Evolutionary conservation across 2,329 filamentous ascomycete species (phyloP).

Genomic region (Cercospora brassicicola): DNA sequence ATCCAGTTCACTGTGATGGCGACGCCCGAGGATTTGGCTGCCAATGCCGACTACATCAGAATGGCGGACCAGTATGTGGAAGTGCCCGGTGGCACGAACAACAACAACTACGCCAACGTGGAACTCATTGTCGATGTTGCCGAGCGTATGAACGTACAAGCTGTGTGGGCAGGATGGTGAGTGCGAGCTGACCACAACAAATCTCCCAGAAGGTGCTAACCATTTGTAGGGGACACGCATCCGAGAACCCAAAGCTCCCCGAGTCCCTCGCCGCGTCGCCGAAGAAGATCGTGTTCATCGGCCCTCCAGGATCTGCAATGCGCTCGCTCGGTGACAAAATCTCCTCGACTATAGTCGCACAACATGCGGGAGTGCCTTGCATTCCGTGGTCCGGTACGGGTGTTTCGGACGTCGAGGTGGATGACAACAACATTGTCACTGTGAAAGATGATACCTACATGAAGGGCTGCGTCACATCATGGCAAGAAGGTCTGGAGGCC

Average conservation of each 20-base stretch:
- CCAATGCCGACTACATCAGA: constrained; percentile 98
- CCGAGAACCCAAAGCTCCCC: constrained; percentile 95
- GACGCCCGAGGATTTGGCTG: constrained; percentile 93
- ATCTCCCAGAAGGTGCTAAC: constrained; percentile 26
- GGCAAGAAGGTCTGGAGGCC: constrained; percentile 83
- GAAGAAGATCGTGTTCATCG: constrained; percentile 99
- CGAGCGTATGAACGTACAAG: constrained; percentile 97
- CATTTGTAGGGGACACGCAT: constrained; percentile 79
- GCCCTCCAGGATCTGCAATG: constrained; percentile 96
- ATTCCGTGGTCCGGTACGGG: constrained; percentile 99
- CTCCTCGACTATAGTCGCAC: constrained; percentile 97
- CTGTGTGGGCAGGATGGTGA: constrained; percentile 98
- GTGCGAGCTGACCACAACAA: constrained; percentile 35
- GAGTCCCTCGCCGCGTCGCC: constrained; percentile 93
- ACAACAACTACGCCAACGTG: constrained; percentile 99
- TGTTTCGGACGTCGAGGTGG: constrained; percentile 76
- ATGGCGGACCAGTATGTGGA: constrained; percentile 99
- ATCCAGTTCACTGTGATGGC: constrained; percentile 99
- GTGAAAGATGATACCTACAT: constrained; percentile 82
- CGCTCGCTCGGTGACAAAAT: constrained; percentile 99
- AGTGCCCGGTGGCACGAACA: constrained; percentile 97
- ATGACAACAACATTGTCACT: constrained; percentile 83
- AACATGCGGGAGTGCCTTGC: constrained; percentile 92
- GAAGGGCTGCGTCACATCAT: constrained; percentile 86
- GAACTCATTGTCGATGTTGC: constrained; percentile 98